Conservation (phyloP, 176 grass and related monocot species). For the Zizania latifolia region DNA sequence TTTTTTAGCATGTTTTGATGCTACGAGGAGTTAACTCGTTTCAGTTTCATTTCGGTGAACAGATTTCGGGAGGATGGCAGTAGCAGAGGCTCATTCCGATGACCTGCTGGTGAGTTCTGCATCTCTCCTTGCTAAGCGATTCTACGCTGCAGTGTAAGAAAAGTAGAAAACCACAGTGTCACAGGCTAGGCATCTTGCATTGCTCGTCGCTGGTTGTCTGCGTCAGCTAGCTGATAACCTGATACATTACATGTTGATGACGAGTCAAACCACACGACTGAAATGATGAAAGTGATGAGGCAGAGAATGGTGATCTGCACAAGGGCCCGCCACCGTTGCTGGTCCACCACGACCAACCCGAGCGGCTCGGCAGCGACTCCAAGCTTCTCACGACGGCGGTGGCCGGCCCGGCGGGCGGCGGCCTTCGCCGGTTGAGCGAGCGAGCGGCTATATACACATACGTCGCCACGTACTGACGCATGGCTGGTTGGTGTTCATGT, state of each 20-base stretch:
- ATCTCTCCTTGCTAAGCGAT: neutral
- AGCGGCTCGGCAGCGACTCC: neutral
- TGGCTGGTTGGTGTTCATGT: neutral
- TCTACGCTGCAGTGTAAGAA: no score
- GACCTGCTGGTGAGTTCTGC: neutral
- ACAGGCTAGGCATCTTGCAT: neutral
- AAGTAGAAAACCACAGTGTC: neutral
- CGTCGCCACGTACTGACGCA: neutral
- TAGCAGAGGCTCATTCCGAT: conserved; percentile 2
- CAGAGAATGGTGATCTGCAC: neutral
- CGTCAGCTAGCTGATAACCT: neutral
- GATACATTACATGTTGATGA: neutral
- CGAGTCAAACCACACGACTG: neutral
- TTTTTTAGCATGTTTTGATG: neutral
- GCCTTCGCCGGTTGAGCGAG: no score
- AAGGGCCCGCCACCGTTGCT: neutral
- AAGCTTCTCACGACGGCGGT: neutral
- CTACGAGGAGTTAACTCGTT: neutral
- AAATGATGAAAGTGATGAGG: no score
- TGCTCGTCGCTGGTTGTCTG: neutral
- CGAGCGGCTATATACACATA: neutral
- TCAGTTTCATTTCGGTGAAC: neutral
- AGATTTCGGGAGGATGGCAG: conserved; percentile 15
- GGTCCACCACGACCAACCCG: neutral
- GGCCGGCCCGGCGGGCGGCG: no score